A percentile compares a stretch with the other conserved stretches of the same genome.
Conservation (phyloP, 305 asterid species). For the Lippia alba region DNA sequence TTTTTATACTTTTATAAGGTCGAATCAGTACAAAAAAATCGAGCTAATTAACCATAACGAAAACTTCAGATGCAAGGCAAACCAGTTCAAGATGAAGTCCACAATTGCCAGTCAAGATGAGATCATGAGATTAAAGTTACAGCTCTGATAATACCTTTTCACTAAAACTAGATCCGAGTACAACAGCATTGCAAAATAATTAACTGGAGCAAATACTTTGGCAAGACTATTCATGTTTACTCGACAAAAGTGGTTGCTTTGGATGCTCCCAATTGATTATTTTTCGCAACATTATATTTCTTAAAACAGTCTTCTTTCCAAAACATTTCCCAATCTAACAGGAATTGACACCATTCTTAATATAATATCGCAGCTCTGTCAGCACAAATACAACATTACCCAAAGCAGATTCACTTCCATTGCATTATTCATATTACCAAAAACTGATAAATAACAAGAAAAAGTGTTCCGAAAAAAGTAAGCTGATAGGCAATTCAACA, state of each 20-base stretch:
- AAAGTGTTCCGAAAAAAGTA: neutral
- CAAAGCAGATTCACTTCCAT: neutral
- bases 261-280: neutral
- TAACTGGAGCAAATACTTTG: neutral
- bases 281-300: neutral
- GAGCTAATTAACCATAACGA: neutral
- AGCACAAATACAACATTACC: neutral
- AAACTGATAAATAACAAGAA: neutral
- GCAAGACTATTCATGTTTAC: neutral
- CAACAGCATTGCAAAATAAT: no score
- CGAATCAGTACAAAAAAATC: neutral
- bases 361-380: constrained; percentile 1
- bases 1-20: neutral
- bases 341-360: neutral
- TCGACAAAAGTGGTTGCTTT: no score
- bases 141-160: neutral
- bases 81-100: neutral
- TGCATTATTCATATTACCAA: neutral
- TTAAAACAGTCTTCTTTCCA: neutral
- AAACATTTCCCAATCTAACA: neutral
- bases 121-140: neutral
- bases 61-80: neutral
- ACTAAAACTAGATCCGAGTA: no score
- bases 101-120: neutral
- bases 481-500: neutral